Evolutionary conservation across 2,329 filamentous ascomycete genomes (phyloP), one percentile per base, ranked within the genome.

Genomic region (Coniella lustricola): DNA sequence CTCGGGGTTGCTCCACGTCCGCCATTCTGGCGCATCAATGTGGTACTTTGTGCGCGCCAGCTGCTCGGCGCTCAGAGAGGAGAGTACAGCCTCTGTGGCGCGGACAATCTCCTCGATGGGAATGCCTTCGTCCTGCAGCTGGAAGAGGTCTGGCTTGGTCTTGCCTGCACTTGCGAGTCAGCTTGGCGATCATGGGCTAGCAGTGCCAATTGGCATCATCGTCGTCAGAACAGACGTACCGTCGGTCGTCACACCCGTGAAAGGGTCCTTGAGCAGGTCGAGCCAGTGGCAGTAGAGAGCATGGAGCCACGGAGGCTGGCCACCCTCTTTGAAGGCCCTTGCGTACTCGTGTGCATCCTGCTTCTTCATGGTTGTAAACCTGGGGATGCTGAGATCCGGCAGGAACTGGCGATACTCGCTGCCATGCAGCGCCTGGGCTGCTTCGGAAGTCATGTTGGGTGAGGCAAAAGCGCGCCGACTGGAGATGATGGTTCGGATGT

Each of bases 1-100:
- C 60, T 90, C 85, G 0, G 85, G 85, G 60, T 90, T 90, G 2
- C 74, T 77, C 75, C 75, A 77, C 10, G 82, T 79, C 41, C 85
- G 77, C 84, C 84, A 89, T 59, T 87, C 80, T 2, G 77, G 78
- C 1, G 81, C 81, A 65, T 87, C 81, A 54, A 89, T 73, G 59
- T 85, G 80, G 57, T 84, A 77, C 31, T 64, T 64, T 0, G 82
- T 60, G 22, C 67, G 67, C 16, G 68, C 54, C 39, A 64, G 69
- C 57, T 86, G 75, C 9, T 69, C 65, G 0, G 69, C 62, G 14
- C 69, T 66, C 14, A 85, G 64, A 3, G 67, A 62, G 1, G 58
- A 53, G 0, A 82, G 59, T 2, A 84, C 60, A 0, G 59, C 48
- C 3, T 75, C 61, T 0, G 77, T 70, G 0, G 77, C 71, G 0